Evolutionary conservation across 1,284 basidiomycete genomes (phyloP).

Genomic region (Earliella scabrosa): DNA sequence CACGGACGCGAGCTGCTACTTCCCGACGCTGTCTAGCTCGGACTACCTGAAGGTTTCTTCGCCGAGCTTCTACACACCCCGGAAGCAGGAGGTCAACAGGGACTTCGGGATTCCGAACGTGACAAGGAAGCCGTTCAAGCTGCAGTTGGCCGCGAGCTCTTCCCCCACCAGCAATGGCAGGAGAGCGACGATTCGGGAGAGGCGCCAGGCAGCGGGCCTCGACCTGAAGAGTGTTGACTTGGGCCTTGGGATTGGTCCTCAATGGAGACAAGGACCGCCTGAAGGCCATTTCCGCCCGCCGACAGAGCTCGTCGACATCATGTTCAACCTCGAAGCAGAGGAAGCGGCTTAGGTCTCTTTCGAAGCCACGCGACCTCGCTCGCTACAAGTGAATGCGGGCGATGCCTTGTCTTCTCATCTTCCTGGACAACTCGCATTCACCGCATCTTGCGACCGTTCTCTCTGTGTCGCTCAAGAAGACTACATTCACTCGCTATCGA

Average conservation of each 20-base stretch:
- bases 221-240: background rate
- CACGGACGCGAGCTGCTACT: conserved; percentile 17
- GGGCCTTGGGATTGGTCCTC: background rate
- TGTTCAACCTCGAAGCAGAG: too few relatives aligned
- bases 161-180: background rate
- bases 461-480: too few relatives aligned
- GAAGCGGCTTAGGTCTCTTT: too few relatives aligned
- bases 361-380: too few relatives aligned
- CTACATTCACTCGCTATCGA: too few relatives aligned
- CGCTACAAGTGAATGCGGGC: too few relatives aligned
- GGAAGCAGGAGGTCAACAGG: background rate
- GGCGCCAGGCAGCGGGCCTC: background rate
- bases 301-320: too few relatives aligned
- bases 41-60: conserved; percentile 16
- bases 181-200: background rate
- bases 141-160: background rate
- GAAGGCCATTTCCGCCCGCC: background rate
- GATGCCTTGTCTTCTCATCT: too few relatives aligned
- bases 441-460: too few relatives aligned
- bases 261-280: background rate
- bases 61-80: conserved; percentile 13
- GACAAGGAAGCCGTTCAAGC: conserved; percentile 11
- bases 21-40: conserved; percentile 9
- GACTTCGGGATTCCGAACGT: conserved; percentile 6
- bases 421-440: too few relatives aligned